phyloP scores from a whole-genome alignment of 495 filamentous ascomycete species.

The Barbatosphaeria neglecta region DNA sequence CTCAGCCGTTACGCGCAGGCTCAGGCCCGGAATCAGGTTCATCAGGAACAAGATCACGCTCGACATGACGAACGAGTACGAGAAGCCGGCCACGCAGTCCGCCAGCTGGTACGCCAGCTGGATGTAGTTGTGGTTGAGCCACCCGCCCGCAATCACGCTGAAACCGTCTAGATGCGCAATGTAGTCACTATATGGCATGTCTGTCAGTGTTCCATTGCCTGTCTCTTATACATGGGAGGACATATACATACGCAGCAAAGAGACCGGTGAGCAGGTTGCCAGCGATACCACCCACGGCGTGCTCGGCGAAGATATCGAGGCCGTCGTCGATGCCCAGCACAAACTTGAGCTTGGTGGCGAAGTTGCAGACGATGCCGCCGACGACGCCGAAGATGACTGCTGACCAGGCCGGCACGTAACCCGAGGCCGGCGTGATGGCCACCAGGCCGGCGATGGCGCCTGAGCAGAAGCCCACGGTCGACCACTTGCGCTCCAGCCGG shows the following conservation, averaged over 20 bases:
- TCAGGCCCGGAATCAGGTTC: constrained; percentile 75
- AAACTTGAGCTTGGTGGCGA: constrained; percentile 95
- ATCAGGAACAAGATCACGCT: constrained; percentile 79
- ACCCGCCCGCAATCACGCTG: constrained; percentile 65
- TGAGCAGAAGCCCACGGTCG: constrained; percentile 91
- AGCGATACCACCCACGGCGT: constrained; percentile 76
- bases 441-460: constrained; percentile 88
- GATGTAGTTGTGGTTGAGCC: constrained; percentile 83
- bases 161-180: constrained; percentile 76
- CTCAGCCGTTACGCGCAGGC: constrained; percentile 69
- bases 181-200: constrained; percentile 46
- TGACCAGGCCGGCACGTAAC: constrained; percentile 84
- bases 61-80: constrained; percentile 79
- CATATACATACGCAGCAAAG: constrained; percentile 66
- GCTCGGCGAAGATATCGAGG: constrained; percentile 88
- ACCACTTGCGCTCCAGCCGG: constrained; percentile 89
- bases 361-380: constrained; percentile 79
- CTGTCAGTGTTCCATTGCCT: neutral
- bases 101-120: constrained; percentile 84
- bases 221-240: neutral
- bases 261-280: constrained; percentile 84
- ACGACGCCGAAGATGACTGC: constrained; percentile 83
- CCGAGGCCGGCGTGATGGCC: constrained; percentile 82
- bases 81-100: constrained; percentile 70
- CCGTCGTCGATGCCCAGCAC: constrained; percentile 76